Base-by-base conservation (phyloP, 352 stramenopile genomes). In the Globisporangium paddicum region DNA sequence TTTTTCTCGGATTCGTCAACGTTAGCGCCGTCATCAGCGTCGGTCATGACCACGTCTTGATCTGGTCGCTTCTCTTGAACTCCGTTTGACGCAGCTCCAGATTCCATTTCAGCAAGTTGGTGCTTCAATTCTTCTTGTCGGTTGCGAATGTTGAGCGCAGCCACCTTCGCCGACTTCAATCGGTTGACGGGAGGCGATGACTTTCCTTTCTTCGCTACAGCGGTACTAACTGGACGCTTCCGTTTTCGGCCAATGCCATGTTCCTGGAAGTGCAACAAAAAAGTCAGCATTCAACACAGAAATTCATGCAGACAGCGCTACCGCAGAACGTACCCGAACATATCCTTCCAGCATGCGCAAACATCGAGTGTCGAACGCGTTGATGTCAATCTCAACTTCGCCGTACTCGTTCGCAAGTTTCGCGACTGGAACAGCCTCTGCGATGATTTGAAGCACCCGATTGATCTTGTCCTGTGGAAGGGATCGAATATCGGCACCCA, bases 331-430 rank as follows among this genome's bases (percentile, higher is more conserved):
- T 82, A 95, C 86, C 68, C 82, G 73, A 69, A 96, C 81, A 63
- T 93, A 96, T 68, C 85, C 85, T 82, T 96, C 84, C 45, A 96
- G 79, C 84, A 94, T 94, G 41, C 86, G 75, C 59, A 96, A 72
- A 67, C 84, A 93, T 30, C 85, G 67, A 2, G 86, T 94, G 55
- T 94, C 84, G 62, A 96, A 93, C 55, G 83, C 81, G 60, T 93
- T 93, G 67, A 96, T 90, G 50, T 96, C 86, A 73, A 96, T 83
- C 70, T 96, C 86, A 56, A 96, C 79, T 81, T 94, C 86, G 48
- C 90, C 79, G 49, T 89, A 84, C 58, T 91, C 84, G 52, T 94
- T 90, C 10, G 82, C 82, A 35, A 94, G 67, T 30, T 90, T 92
- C 16, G 83, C 77, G 40, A 94, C 78, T n/a, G 84, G 86, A 56